These are phyloP conservation scores for Metahyphopichia silvanorum DNA, from an alignment of 805 yeast genomes.

Conservation along the genomic window DNA sequence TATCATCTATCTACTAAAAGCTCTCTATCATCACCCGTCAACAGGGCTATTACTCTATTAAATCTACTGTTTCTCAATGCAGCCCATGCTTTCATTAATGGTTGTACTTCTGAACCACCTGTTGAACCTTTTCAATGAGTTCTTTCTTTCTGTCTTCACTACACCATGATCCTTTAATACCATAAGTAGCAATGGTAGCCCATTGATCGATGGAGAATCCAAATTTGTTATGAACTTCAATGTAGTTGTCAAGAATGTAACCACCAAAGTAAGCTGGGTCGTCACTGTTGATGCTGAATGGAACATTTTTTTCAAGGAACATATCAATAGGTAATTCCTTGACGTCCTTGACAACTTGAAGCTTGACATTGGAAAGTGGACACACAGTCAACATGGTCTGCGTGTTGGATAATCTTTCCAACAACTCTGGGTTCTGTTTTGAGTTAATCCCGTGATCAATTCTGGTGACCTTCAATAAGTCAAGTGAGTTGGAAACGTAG, in stretches of 20 bases:
- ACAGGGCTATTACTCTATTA: not conserved
- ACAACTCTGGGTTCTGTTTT: slow-evolving; percentile 48
- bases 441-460: slow-evolving; percentile 82
- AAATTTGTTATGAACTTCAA: slow-evolving; percentile 60
- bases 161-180: slow-evolving; percentile 74
- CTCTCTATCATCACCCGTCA: no score
- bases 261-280: slow-evolving; percentile 86
- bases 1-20: no score
- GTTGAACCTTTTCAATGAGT: not conserved
- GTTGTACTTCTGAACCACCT: slow-evolving; percentile 8
- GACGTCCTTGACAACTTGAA: slow-evolving; percentile 70
- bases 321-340: slow-evolving; percentile 61
- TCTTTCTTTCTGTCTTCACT: slow-evolving; percentile 46
- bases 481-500: slow-evolving; percentile 58
- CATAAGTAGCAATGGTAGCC: slow-evolving; percentile 60
- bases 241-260: slow-evolving; percentile 74
- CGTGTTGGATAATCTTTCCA: slow-evolving; percentile 54
- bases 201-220: slow-evolving; percentile 60
- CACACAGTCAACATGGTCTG: slow-evolving; percentile 66
- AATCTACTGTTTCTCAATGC: not conserved
- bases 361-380: slow-evolving; percentile 73
- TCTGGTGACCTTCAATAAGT: slow-evolving; percentile 58
- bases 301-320: slow-evolving; percentile 59
- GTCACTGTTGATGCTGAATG: slow-evolving; percentile 74
- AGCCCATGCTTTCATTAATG: not conserved